Conservation (phyloP, 306 rosid genomes). For the Rosa chinensis region DNA sequence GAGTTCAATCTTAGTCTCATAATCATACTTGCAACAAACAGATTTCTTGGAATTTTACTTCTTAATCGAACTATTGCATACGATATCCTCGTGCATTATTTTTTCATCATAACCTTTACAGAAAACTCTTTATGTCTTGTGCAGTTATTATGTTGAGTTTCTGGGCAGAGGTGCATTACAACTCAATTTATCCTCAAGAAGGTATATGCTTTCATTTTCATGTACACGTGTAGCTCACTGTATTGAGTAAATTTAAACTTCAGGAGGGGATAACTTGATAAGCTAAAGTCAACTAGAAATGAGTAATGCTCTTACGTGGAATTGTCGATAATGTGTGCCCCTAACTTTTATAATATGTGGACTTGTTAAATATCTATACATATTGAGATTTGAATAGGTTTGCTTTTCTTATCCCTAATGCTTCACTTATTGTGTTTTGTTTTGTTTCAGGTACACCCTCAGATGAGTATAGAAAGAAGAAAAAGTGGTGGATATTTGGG, state of each 20-base stretch:
- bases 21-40: neutral
- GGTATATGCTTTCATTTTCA: slow-evolving; percentile 45
- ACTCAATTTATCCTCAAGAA: slow-evolving; percentile 83
- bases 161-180: slow-evolving; percentile 99
- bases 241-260: neutral
- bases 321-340: neutral
- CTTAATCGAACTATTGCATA: neutral
- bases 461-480: slow-evolving; percentile 63
- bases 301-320: neutral
- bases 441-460: slow-evolving; percentile 50
- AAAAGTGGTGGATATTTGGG: slow-evolving; percentile 81
- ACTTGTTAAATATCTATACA: neutral
- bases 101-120: slow-evolving; percentile 8
- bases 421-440: slow-evolving; percentile 4
- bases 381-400: neutral
- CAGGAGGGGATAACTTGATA: neutral
- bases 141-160: slow-evolving; percentile 86
- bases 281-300: neutral
- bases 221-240: neutral
- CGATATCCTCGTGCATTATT: neutral
- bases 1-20: neutral
- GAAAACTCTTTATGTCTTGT: slow-evolving; percentile 2
- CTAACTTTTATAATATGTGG: neutral
- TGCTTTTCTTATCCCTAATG: neutral
- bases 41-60: neutral